phyloP scores from a whole-genome alignment of 1,284 basidiomycete genomes.

The Tilletia indica region DNA sequence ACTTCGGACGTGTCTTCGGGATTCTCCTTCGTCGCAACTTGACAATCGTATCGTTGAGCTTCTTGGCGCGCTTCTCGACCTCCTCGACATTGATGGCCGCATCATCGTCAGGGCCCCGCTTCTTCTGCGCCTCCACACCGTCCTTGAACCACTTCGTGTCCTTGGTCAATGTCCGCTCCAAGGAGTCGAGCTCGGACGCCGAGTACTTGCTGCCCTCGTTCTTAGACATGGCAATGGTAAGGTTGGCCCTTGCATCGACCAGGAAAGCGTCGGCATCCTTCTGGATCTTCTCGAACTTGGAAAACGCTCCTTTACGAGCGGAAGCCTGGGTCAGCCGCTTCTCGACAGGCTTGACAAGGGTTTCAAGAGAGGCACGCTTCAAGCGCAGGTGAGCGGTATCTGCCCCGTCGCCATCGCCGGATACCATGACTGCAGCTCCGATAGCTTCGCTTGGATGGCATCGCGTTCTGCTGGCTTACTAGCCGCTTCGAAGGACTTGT shows the following conservation, averaged over 20 bases:
- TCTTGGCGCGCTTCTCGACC: constrained; percentile 48
- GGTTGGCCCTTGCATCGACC: constrained; percentile 69
- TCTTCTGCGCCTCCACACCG: constrained; percentile 39
- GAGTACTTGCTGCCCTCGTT: constrained; percentile 49
- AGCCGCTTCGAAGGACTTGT: constrained; percentile 70
- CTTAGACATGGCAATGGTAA: constrained; percentile 62
- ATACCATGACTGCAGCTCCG: constrained; percentile 75
- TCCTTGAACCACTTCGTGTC: constrained; percentile 53
- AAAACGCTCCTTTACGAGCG: constrained; percentile 65
- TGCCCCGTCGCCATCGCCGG: constrained; percentile 80
- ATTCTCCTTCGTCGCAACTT: constrained; percentile 48
- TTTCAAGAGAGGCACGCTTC: constrained; percentile 62
- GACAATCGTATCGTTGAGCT: constrained; percentile 43
- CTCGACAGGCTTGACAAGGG: constrained; percentile 76
- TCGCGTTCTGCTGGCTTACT: constrained; percentile 71
- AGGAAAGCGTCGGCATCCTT: constrained; percentile 71
- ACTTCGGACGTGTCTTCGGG: constrained; percentile 39
- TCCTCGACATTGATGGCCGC: constrained; percentile 47
- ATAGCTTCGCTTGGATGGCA: constrained; percentile 66
- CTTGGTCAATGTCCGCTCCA: constrained; percentile 38
- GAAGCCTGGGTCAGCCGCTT: constrained; percentile 82
- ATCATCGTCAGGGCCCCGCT: constrained; percentile 44
- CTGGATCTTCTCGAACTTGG: constrained; percentile 69
- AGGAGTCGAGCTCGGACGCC: constrained; percentile 48
- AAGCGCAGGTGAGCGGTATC: constrained; percentile 57